Evolutionary conservation across 176 grass and related monocot genomes (phyloP), one percentile per base, ranked within the genome.

Genomic region (Musa schizocarpa): DNA sequence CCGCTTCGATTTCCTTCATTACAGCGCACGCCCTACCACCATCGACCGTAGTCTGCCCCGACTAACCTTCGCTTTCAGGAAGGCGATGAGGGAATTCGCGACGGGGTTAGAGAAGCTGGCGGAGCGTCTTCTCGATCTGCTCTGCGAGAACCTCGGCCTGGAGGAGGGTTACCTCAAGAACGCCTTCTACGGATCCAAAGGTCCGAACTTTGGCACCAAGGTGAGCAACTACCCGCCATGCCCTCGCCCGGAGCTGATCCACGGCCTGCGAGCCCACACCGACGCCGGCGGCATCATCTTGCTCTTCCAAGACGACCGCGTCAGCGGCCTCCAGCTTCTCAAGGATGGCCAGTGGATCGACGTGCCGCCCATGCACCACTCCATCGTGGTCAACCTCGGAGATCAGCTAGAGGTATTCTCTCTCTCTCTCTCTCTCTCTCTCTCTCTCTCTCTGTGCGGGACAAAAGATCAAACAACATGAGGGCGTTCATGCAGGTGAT

Each of bases 211-310:
- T 23, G 95, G 84, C 63, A 94, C 95, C 59, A 99, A 99, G 86
- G 88, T 99, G 22, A 86, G 84, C 82, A 92, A 77, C 84, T 99
- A 99, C 73, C 95, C 90, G 19, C 86, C 95, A 50, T 99, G 90
- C 80, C 90, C 95, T 20, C 84, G 82, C 0, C 95, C 90, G 0
- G 95, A 99, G 77, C 83, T 99, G 11, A 80, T 99, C 23, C 87
- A 72, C 29, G 95, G 95, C 13, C 88, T 99, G 11, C 88, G 88
- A 13, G 86, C 95, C 1, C 90, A 99, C 81, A 99, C 95, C 13
- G 90, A 99, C 68, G 88, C 88, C 56, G 88, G 90, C 2, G 90
- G 95, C 76, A 87, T 99, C 85, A 94, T 99, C 76, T 76, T 94
- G 49, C 82, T 99, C 54, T 89, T 99, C 73, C 95, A 99, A 84